Evolutionary conservation across 139 green algal genomes (phyloP).

Genomic region (Tetraselmis striata): DNA sequence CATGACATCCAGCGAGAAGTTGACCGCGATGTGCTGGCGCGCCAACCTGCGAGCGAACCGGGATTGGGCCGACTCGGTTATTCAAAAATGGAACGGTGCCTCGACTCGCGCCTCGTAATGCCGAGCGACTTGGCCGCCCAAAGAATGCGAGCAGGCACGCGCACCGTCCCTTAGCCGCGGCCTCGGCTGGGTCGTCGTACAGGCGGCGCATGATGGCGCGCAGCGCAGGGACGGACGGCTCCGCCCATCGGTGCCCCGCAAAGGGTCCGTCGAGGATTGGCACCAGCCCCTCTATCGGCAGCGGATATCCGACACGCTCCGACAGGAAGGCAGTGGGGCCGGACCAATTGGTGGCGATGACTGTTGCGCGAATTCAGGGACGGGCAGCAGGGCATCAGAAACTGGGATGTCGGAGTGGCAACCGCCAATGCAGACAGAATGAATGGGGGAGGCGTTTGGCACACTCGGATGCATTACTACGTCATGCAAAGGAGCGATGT

Average conservation of each 20-base stretch:
- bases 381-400: too few relatives aligned
- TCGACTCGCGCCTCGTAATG: too few relatives aligned
- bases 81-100: too few relatives aligned
- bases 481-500: too few relatives aligned
- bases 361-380: too few relatives aligned
- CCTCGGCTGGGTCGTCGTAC: conserved; percentile 28
- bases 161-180: conserved; percentile 11
- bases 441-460: too few relatives aligned
- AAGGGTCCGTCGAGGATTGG: conserved; percentile 11
- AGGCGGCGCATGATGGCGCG: conserved; percentile 42
- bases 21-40: conserved; percentile 33
- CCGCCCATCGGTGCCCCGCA: conserved; percentile 43
- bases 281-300: conserved; percentile 34
- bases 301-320: conserved; percentile 30
- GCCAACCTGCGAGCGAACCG: conserved; percentile 25
- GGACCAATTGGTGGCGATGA: conserved; percentile 61
- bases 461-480: too few relatives aligned
- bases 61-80: too few relatives aligned
- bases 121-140: too few relatives aligned
- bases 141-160: background rate
- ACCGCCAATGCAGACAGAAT: too few relatives aligned
- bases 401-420: too few relatives aligned
- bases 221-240: conserved; percentile 41
- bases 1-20: conserved; percentile 41
- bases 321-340: conserved; percentile 57